Percentiles rank a stretch among this genome's conserved stretches.
phyloP scores from a whole-genome alignment of 2,329 filamentous ascomycete genomes.

The Pseudogymnoascus sp. region DNA sequence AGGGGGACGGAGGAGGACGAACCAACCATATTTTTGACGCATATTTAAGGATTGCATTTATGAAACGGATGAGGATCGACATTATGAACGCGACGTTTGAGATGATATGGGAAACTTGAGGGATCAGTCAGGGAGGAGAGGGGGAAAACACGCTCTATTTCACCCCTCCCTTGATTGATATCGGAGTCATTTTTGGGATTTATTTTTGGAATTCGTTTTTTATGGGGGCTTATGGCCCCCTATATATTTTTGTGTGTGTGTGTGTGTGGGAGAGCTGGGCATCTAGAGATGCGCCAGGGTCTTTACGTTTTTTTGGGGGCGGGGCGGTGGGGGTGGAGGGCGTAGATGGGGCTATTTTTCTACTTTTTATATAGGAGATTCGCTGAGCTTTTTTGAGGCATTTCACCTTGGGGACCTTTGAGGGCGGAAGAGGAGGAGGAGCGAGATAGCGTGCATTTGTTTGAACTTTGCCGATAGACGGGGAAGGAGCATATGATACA shows the following conservation, averaged over 20 bases:
- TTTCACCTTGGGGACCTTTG: neutral
- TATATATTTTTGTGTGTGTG: neutral
- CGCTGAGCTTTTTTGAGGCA: too few relatives aligned
- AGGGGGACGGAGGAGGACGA: neutral
- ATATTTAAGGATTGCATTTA: neutral
- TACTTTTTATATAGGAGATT: neutral
- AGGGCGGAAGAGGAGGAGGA: neutral
- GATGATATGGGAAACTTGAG: slow-evolving; percentile 2
- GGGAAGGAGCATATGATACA: slow-evolving; percentile 8
- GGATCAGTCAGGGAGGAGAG: neutral
- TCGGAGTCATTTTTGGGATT: slow-evolving; percentile 3
- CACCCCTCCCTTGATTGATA: neutral
- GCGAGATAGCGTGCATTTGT: slow-evolving; percentile 2
- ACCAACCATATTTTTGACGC: neutral
- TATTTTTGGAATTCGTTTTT: neutral
- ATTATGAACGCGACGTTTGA: slow-evolving; percentile 10
- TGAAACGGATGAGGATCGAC: slow-evolving; percentile 5
- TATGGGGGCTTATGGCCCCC: neutral
- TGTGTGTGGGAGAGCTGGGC: neutral
- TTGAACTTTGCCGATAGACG: slow-evolving; percentile 2
- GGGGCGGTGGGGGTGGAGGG: neutral
- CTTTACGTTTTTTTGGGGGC: neutral
- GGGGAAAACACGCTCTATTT: neutral
- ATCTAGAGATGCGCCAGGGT: neutral
- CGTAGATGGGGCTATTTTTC: neutral